These are phyloP conservation scores for Rauvolfia tetraphylla DNA, from an alignment of 257 asterid species.

Conservation along the genomic window DNA sequence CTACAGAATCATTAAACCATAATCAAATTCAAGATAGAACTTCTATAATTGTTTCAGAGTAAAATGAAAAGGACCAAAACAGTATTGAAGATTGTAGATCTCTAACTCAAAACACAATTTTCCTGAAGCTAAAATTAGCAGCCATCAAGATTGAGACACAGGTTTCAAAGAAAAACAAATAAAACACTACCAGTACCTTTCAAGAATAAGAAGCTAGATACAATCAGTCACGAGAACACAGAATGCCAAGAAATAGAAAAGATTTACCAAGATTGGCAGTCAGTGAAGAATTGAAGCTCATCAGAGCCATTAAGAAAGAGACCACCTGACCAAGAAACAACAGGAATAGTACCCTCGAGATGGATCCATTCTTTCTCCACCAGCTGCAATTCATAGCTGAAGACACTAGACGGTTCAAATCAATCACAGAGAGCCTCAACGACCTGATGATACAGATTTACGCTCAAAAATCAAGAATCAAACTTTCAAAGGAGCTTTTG, in stretches of 20 bases:
- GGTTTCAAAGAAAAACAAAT: not conserved
- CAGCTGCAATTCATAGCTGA: conserved; percentile 20
- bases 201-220: not conserved
- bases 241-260: not conserved
- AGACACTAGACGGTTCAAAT: not conserved
- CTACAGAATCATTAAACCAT: conserved; percentile 19
- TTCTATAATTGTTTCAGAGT: no score
- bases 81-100: not conserved
- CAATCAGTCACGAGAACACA: not conserved
- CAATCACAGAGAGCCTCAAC: not conserved
- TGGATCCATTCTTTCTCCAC: conserved; percentile 22
- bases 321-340: conserved; percentile 59
- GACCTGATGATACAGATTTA: not conserved
- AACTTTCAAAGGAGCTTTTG: not conserved
- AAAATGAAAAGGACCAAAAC: not conserved
- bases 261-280: conserved; percentile 38
- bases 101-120: not conserved
- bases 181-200: not conserved
- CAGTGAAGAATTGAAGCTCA: conserved; percentile 50
- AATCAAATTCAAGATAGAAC: not conserved
- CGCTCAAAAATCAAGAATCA: not conserved
- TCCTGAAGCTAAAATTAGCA: not conserved
- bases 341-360: conserved; percentile 24
- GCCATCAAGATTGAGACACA: not conserved
- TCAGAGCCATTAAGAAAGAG: conserved; percentile 40